Base-by-base conservation (phyloP, 2,329 filamentous ascomycete species). In the Polytolypa hystricis region DNA sequence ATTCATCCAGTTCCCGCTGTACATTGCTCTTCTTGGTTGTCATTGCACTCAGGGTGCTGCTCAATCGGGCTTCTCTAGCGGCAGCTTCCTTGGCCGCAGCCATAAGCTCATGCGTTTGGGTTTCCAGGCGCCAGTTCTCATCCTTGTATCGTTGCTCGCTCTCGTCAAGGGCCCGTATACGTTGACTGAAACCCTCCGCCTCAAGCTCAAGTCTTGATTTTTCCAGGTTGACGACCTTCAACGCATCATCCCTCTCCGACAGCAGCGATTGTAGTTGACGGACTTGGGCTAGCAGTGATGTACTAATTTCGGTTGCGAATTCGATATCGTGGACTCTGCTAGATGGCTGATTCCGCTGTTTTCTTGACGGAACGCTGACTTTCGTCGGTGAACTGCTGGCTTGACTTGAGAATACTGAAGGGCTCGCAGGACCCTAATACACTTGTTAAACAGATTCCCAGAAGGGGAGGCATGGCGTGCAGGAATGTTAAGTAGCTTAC, bases 291-390 rank as follows among this genome's bases (percentile, higher is more conserved):
- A 98, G 79, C 35, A 98, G 70, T 2, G 86, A 94, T 4, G 85
- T 94, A 54, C 86, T 95, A 51, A 98, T 95, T 55, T 98, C 89
- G 34, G 91, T 87, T n/a, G 89, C 91, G 54, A 98, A 93, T 50
- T 95, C 86, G 54, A 98, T 93, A 53, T 98, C 91, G 56, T 96
- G 86, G 9, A 93, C 80, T 35, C 87, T 79, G 54, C 79, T 91
- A 7, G 81, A 75, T 2, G 84, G 83, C 55, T 95, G 89, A 49
- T 96, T 96, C 38, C 91, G 76, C 55, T 91, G 74, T 57, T 87
- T 91, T 47, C 89, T 77, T 48, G 84, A 89, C 1, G 86, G 86
- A 6, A 91, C 83, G 50, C 73, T 82, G 44, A 93, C 70, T 63
- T 96, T 98, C 29, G 84, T 86, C 2, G 89, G 89, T 16, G 89